Base-by-base conservation (phyloP, 768 basidiomycete species). In the Tulasnella sp. region DNA sequence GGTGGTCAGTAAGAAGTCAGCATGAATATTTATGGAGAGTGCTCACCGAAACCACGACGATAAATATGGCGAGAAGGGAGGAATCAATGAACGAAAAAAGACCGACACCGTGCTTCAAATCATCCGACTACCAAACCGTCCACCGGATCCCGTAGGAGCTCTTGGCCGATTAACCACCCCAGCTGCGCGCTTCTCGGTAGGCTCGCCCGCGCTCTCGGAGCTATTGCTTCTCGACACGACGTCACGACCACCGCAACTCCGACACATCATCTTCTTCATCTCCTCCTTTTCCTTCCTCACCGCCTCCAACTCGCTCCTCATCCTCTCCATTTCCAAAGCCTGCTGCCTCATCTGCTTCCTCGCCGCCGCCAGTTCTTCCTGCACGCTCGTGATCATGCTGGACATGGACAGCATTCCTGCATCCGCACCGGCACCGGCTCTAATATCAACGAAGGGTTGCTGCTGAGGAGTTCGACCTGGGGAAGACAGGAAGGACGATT, bases 291-390 rank as follows among this genome's bases (percentile, higher is more conserved):
- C 44, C 70, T n/a, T 67, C 37, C 37, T 42, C 44, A 72, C 1
- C 26, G 70, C 20, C 15, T 72, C 44, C 70, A 39, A 20, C 37
- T 72, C 44, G 70, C 13, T 7, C 20, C 13, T 72, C 70, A 46
- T 72, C 70, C 39, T 72, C 37, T 72, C 70, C 70, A 72, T 72
- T 20, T 39, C 70, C 61, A 32, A 67, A 29, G 32, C 61, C 61
- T 67, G 61, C 26, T 67, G 61, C 61, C 61, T 67, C 70, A 72
- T 72, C 70, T 72, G 70, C 70, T 72, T 46, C 61, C 32, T 67
- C 61, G 61, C 13, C 61, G 61, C 61, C 61, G 61, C 61, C 61
- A 67, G 15, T 11, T 67, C 61, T 26, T 67, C 61, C 13, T 67
- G 61, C 61, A 67, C 13, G 61, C n/a, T 67, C 26, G 61, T 32